phyloP scores from a whole-genome alignment of 192 early-diverging fungal species.

The Rhizophlyctis rosea region DNA sequence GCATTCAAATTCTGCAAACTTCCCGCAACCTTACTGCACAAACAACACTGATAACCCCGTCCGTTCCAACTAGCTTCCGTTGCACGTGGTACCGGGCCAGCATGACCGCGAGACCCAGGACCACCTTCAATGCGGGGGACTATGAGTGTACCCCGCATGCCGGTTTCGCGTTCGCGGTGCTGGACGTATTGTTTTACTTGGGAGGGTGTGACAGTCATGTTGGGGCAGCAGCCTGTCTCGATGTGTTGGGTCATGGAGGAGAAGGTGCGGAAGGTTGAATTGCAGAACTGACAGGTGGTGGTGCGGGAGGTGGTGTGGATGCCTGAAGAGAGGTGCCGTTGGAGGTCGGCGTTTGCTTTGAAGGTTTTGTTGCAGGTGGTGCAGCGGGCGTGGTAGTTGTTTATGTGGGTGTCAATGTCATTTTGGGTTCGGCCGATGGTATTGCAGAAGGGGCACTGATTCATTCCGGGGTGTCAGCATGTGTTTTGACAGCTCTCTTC shows the following conservation, averaged over 20 bases:
- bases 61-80: constrained; percentile 11
- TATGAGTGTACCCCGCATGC: background rate
- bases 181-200: constrained; percentile 5
- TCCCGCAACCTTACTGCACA: background rate
- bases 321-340: background rate
- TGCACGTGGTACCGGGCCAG: background rate
- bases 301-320: background rate
- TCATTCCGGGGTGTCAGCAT: too few species aligned
- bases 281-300: background rate
- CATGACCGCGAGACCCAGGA: background rate
- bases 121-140: background rate
- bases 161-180: background rate
- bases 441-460: background rate
- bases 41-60: background rate
- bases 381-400: background rate
- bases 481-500: too few species aligned
- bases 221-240: constrained; percentile 2
- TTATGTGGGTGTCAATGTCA: background rate
- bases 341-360: background rate
- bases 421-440: background rate
- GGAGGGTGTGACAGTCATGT: background rate
- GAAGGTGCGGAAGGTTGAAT: background rate
- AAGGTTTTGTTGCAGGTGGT: background rate
- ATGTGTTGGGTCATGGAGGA: constrained; percentile 5
- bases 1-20: background rate